Evolutionary conservation across 495 filamentous ascomycete species (phyloP).

Genomic region (Trichoderma orchidacearum): DNA sequence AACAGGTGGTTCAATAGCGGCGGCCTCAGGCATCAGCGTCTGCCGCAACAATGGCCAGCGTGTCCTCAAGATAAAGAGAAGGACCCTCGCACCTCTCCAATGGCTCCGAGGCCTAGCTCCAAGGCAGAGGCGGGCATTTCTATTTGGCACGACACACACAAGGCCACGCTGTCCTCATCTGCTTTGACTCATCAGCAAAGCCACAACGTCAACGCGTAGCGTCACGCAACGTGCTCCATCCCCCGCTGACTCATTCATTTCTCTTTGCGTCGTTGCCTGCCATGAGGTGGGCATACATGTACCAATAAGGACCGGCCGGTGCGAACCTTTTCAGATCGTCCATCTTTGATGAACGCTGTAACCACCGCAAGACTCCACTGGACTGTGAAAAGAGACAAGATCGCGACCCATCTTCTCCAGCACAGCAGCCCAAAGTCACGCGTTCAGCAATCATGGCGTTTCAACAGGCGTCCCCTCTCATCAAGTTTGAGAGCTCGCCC

Average conservation of each 20-base stretch:
- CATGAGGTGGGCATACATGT: neutral
- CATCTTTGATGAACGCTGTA: slow-evolving; percentile 5
- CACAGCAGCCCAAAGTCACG: neutral
- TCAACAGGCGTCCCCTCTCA: slow-evolving; percentile 22
- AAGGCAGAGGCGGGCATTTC: neutral
- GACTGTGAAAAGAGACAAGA: neutral
- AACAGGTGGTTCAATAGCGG: too few relatives aligned
- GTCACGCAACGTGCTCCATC: neutral
- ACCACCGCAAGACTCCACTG: neutral
- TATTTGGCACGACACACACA: neutral
- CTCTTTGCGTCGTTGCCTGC: neutral
- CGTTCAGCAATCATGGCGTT: slow-evolving; percentile 19
- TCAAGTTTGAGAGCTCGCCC: slow-evolving; percentile 35
- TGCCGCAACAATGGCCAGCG: neutral
- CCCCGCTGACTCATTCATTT: neutral
- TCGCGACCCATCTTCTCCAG: neutral
- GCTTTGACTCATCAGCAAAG: neutral
- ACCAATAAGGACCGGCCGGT: neutral
- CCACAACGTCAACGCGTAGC: neutral
- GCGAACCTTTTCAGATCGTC: slow-evolving; percentile 6
- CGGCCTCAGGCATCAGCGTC: neutral
- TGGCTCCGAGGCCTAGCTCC: neutral
- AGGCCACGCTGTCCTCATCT: slow-evolving; percentile 3
- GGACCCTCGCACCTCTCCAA: neutral
- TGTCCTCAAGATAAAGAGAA: slow-evolving; percentile 4